Conservation (phyloP, 768 basidiomycete genomes). For the Filobasidium floriforme region DNA sequence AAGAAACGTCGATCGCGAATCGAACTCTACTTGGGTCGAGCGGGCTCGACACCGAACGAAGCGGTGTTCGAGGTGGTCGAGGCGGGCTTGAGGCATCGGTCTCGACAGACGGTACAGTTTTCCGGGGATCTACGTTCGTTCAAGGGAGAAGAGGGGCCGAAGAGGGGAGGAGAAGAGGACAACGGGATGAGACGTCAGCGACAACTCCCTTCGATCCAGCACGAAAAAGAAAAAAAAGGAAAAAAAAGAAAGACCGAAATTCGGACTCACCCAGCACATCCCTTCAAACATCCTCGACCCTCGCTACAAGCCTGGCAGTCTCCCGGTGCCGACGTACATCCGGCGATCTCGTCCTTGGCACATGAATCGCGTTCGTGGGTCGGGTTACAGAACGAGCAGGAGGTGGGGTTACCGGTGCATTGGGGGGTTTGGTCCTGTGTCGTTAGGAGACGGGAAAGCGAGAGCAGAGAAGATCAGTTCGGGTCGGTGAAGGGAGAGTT, state of each 20-base stretch:
- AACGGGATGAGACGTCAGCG: not conserved
- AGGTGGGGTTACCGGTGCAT: constrained; percentile 15
- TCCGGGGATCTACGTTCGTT: not conserved
- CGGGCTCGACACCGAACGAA: constrained; percentile 13
- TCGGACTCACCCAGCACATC: constrained; percentile 18
- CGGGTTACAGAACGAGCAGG: constrained; percentile 9
- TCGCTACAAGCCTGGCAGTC: constrained; percentile 5
- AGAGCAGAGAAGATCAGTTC: not conserved
- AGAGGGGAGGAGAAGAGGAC: not conserved
- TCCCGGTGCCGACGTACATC: constrained; percentile 8
- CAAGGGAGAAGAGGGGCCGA: not conserved
- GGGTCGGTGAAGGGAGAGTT: not conserved
- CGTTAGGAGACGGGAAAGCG: not conserved
- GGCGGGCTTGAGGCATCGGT: constrained; percentile 11
- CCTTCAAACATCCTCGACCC: constrained; percentile 10
- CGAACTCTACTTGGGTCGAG: constrained; percentile 5
- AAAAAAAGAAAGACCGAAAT: not conserved
- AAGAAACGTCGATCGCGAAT: no score
- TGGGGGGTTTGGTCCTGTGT: not conserved
- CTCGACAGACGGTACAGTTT: constrained; percentile 10
- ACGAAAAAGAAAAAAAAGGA: not conserved
- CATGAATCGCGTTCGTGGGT: not conserved
- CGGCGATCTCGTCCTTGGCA: constrained; percentile 9
- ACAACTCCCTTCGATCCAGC: no score
- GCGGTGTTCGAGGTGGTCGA: not conserved